phyloP scores from a whole-genome alignment of 176 grass and related monocot genomes.

The Calamus simplicifolius region DNA sequence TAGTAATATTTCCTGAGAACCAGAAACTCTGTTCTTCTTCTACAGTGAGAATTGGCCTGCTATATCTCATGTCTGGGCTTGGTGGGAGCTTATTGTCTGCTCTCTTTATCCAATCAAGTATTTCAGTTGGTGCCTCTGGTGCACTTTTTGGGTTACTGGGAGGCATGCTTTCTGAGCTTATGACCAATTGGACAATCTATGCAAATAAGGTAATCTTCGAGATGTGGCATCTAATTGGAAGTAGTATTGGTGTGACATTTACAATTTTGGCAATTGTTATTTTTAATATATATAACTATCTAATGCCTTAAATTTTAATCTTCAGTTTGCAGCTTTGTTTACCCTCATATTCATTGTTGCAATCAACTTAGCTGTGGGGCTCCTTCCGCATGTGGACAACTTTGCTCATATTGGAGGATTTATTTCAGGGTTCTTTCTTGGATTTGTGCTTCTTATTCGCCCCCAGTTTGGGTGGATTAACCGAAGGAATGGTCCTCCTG shows the following conservation, averaged over 20 bases:
- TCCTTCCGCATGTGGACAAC: slow-evolving; percentile 79
- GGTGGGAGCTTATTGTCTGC: slow-evolving; percentile 78
- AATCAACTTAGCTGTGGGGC: slow-evolving; percentile 64
- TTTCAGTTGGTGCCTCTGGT: slow-evolving; percentile 86
- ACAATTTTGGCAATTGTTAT: background rate
- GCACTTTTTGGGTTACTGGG: slow-evolving; percentile 84
- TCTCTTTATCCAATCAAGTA: slow-evolving; percentile 59
- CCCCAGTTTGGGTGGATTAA: slow-evolving; percentile 63
- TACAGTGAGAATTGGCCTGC: slow-evolving; percentile 52
- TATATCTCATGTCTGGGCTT: slow-evolving; percentile 72
- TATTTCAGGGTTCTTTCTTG: slow-evolving; percentile 78
- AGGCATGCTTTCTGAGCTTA: slow-evolving; percentile 87
- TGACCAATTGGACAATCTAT: slow-evolving; percentile 92
- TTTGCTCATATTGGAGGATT: slow-evolving; percentile 95
- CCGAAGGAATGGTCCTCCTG: slow-evolving; percentile 27
- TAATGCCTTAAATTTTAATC: background rate
- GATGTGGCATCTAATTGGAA: background rate
- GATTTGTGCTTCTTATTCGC: slow-evolving; percentile 68
- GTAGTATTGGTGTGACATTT: background rate
- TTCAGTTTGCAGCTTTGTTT: slow-evolving; percentile 53
- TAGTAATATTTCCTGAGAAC: no score
- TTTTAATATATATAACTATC: background rate
- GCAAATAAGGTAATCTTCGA: slow-evolving; percentile 61
- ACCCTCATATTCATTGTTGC: slow-evolving; percentile 51
- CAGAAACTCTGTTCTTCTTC: no score